These are phyloP conservation scores for Raphanus sativus DNA, from an alignment of 345 rosid species.

Conservation along the genomic window DNA sequence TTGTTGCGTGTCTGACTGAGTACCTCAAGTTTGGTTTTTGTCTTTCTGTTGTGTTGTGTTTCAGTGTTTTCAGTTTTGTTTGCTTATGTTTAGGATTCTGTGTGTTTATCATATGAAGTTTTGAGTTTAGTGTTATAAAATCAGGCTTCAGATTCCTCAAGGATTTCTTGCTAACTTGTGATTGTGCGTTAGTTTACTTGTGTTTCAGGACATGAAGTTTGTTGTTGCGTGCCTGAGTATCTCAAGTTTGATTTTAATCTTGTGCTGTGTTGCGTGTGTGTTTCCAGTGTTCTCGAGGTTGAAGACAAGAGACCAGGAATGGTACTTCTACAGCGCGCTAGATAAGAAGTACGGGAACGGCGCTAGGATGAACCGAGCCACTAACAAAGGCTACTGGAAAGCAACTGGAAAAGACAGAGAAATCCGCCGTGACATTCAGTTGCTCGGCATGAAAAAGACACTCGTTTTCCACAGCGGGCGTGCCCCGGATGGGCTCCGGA, in stretches of 20 bases:
- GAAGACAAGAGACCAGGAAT: constrained; percentile 87
- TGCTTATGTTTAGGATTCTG: neutral
- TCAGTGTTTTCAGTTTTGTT: neutral
- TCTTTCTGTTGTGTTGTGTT: neutral
- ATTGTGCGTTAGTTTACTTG: constrained; percentile 23
- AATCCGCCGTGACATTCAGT: constrained; percentile 48
- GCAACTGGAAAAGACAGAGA: constrained; percentile 89
- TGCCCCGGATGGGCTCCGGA: constrained; percentile 80
- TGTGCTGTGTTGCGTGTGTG: constrained; percentile 34
- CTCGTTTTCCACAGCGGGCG: constrained; percentile 87
- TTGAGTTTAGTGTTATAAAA: neutral
- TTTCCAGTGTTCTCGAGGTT: constrained; percentile 60
- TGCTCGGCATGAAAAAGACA: constrained; percentile 84
- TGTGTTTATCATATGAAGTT: too few species aligned
- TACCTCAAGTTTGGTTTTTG: neutral
- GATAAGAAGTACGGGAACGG: constrained; percentile 87
- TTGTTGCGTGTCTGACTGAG: neutral
- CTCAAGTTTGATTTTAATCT: neutral
- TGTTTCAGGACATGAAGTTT: constrained; percentile 34
- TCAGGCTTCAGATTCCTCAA: neutral
- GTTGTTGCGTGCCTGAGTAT: constrained; percentile 4
- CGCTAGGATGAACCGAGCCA: constrained; percentile 85
- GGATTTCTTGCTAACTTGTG: neutral
- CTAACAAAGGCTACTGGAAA: constrained; percentile 85
- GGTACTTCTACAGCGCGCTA: constrained; percentile 83